These are phyloP conservation scores for Nannizziopsis arthrosporioides DNA, from an alignment of 2,329 filamentous ascomycete species.

Conservation along the genomic window DNA sequence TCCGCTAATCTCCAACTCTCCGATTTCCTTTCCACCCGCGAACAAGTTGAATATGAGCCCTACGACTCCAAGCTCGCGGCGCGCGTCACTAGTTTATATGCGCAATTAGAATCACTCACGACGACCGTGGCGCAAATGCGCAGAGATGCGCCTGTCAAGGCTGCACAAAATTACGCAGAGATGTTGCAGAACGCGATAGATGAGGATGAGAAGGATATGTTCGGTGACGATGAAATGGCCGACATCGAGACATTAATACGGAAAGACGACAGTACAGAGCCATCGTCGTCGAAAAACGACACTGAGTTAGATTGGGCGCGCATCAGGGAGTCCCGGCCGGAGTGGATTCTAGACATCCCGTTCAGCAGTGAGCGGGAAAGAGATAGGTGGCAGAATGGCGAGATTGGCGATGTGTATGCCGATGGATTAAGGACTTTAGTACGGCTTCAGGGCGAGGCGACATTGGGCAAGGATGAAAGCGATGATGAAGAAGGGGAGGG, in stretches of 20 bases:
- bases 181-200: conserved; percentile 26
- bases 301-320: background rate
- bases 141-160: conserved; percentile 33
- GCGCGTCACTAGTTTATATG: conserved; percentile 35
- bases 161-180: conserved; percentile 31
- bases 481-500: conserved; percentile 18
- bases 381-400: conserved; percentile 32
- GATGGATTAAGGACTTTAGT: conserved; percentile 30
- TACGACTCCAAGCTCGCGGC: conserved; percentile 36
- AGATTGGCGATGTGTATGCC: conserved; percentile 34
- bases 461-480: conserved; percentile 14
- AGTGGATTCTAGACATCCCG: conserved; percentile 26
- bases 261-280: background rate
- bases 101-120: conserved; percentile 37
- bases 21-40: conserved; percentile 27
- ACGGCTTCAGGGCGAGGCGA: conserved; percentile 29
- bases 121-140: conserved; percentile 37
- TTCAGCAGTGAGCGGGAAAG: conserved; percentile 26
- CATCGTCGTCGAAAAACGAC: background rate
- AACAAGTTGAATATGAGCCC: conserved; percentile 38
- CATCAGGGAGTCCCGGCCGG: conserved; percentile 9
- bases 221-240: conserved; percentile 48
- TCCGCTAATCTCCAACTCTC: conserved; percentile 15
- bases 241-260: background rate
- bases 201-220: conserved; percentile 31